Evolutionary conservation across 176 grass and related monocot genomes (phyloP).

Genomic region (Oryza australiensis): DNA sequence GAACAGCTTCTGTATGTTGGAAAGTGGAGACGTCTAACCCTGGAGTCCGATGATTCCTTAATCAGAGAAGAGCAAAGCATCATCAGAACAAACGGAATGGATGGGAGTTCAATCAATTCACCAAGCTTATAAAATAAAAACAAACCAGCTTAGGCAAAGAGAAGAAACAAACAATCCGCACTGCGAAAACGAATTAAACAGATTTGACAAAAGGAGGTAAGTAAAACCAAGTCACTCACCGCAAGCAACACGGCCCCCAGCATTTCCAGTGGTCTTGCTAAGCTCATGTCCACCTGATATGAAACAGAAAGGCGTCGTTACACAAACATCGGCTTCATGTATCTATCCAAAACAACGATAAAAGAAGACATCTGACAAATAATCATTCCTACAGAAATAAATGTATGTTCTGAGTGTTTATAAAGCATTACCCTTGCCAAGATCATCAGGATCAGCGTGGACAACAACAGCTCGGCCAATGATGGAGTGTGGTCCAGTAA

Average conservation of each 20-base stretch:
- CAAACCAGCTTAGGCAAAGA: not conserved
- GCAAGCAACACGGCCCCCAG: slow-evolving; percentile 87
- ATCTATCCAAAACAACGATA: not conserved
- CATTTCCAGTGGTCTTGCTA: slow-evolving; percentile 89
- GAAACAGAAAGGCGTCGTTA: not conserved
- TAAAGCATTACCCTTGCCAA: slow-evolving; percentile 62
- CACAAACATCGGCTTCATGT: not conserved
- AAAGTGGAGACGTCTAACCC: slow-evolving; percentile 37
- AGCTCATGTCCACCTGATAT: slow-evolving; percentile 89
- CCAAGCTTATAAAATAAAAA: not conserved
- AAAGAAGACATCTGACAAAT: not conserved
- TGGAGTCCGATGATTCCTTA: slow-evolving; percentile 86
- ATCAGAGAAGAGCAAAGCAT: not conserved
- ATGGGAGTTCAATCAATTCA: not conserved
- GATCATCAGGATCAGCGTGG: slow-evolving; percentile 72
- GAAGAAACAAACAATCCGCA: not conserved
- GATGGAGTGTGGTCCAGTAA: slow-evolving; percentile 48
- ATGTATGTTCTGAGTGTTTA: not conserved
- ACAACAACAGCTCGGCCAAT: slow-evolving; percentile 71
- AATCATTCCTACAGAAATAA: not conserved
- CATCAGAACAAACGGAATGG: not conserved
- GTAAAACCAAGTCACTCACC: slow-evolving; percentile 44
- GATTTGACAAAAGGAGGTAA: not conserved
- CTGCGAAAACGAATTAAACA: no score
- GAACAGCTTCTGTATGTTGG: not conserved